A percentile compares a stretch with the other conserved stretches of the same genome.
These are phyloP conservation scores for Sporormia fimetaria DNA, from an alignment of 495 filamentous ascomycete genomes.

Conservation along the genomic window DNA sequence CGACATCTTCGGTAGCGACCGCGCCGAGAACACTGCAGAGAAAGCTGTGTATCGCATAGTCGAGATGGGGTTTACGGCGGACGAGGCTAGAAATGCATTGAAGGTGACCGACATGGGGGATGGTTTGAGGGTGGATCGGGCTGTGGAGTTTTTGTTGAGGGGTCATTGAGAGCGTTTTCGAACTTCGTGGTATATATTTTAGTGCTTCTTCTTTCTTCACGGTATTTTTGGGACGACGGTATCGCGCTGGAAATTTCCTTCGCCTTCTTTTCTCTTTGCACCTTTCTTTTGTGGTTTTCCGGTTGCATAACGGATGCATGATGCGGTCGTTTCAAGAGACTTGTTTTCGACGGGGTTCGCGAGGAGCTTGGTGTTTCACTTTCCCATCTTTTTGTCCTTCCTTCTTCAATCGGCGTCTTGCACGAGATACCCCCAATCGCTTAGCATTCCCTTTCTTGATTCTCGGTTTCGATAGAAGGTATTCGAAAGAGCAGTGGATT, in stretches of 20 bases:
- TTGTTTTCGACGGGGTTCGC: too few relatives aligned
- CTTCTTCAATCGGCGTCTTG: too few relatives aligned
- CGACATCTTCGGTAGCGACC: conserved; percentile 8
- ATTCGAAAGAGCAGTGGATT: too few relatives aligned
- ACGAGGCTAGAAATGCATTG: conserved; percentile 31
- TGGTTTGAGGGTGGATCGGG: conserved; percentile 33
- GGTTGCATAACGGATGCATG: background rate
- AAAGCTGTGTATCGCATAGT: conserved; percentile 33
- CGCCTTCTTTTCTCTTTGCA: background rate
- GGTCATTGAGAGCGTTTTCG: conserved; percentile 2
- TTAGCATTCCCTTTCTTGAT: conserved; percentile 6
- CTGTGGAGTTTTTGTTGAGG: conserved; percentile 33
- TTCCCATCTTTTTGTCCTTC: too few relatives aligned
- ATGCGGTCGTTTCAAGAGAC: background rate
- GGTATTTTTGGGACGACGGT: too few relatives aligned
- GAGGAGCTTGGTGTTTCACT: too few relatives aligned
- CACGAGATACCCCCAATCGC: conserved; percentile 12
- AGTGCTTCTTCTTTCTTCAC: conserved; percentile 3
- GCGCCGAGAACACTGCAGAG: conserved; percentile 28
- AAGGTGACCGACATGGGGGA: conserved; percentile 33
- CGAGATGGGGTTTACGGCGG: conserved; percentile 35
- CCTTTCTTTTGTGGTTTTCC: background rate
- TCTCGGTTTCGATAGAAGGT: too few relatives aligned
- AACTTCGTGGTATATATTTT: conserved; percentile 7
- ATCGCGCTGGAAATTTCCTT: background rate